Evolutionary conservation across 2,329 filamentous ascomycete genomes (phyloP), one percentile per base, ranked within the genome.

Genomic region (Tolypocladium pustulatum): DNA sequence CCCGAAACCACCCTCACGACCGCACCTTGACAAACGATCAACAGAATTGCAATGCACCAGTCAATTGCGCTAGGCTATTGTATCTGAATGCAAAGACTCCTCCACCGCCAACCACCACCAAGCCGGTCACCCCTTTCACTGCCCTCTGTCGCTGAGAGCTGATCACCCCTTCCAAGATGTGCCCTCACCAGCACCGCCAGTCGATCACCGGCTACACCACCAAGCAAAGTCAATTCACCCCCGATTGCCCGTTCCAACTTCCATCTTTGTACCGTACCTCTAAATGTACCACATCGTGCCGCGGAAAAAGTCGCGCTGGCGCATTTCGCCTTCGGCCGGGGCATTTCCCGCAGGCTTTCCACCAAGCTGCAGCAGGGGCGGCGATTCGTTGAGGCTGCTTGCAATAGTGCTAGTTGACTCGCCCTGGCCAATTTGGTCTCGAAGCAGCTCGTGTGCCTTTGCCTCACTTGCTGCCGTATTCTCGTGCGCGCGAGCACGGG

Each of bases 401-500:
- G 64, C 62, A 25, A 63, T 61, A 22, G 60, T 63, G 0, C 63
- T 66, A 4, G 66, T 57, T 1, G 66, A 65, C 2, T 68, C 60
- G 15, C 75, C 74, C 62, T 78, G 76, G 13, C 75, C 75, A 13
- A 73, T 64, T 55, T 72, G 69, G 56, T 76, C 73, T 1, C 69
- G 65, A 6, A 67, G 65, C 63, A 75, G 65, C 60, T 76, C 73
- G 22, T 74, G 73, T n/a, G 1, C 74, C 76, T 65, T 80, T 78
- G 51, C 75, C 17, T 76, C 74, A 20, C 76, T 80, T 0, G 76
- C 69, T 0, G 75, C 68, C 4, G 75, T 64, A 59, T 78, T 71
- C 66, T 93, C 86, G 63, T 99, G 94, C 4, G 85, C 78, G 57
- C 86, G 85, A 25, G 90, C 91, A 55, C 94, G 89, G 59, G 85